Evolutionary conservation across 106 monocot species (phyloP), one percentile per base, ranked within the genome.

Genomic region (Chionographis japonica): DNA sequence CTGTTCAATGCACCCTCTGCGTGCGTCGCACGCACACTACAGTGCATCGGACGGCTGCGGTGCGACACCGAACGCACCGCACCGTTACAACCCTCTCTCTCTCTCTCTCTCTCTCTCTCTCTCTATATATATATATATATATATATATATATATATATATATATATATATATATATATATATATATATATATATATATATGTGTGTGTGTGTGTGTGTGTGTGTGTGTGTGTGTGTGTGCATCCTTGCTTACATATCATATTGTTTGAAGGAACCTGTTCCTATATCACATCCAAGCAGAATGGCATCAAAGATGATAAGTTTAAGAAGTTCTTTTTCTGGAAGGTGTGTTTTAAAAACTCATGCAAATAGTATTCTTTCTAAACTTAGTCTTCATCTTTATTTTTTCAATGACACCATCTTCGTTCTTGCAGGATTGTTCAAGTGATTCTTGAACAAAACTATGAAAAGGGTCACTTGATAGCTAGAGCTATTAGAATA

Each of bases 401-500:
- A 37, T 60, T 52, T 37, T 18, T 8, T 68, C 54, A 41, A 49
- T 55, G 2, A 46, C 36, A 72, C 6, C 15, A 12, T 57, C 3
- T 59, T 63, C 52, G 42, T 56, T n/a, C 12, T 12, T 79, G 43
- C 79, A 97, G 97, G 89, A 72, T 87, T 78, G 87, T 82, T 55
- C 85, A 85, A 81, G 60, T 93, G 66, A 75, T 93, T 58, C 66
- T 98, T 53, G 98, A 98, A 18, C 90, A 98, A 55, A 90, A 80
- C 51, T 77, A 68, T 56, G 85, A 83, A 46, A 87, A 88, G 56
- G 80, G 83, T 3, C 56, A 63, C 16, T 72, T 81, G 58, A 64
- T 83, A 40, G 73, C 90, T 65, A 87, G 79, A 56, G 58, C 50
- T 52, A 60, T 93, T 68, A 78, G 85, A 69, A 79, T 90, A 40